Evolutionary conservation across 2,329 filamentous ascomycete genomes (phyloP).

Genomic region (Albifimbria verrucaria): DNA sequence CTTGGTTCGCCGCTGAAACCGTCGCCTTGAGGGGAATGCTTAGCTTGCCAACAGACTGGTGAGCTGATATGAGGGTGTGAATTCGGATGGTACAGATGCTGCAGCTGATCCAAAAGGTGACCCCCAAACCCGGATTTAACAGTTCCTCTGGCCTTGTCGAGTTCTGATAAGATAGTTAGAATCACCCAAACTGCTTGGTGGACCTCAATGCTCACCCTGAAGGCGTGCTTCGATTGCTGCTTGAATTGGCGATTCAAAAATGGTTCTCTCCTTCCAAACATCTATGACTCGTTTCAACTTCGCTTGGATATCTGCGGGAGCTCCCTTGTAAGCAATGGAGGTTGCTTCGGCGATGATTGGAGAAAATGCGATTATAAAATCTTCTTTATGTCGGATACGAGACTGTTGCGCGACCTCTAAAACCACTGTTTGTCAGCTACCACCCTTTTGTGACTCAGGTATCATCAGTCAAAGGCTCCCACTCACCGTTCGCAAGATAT

Average conservation of each 20-base stretch:
- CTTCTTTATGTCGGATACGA: slow-evolving; percentile 85
- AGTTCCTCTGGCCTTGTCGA: slow-evolving; percentile 57
- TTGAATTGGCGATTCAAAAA: slow-evolving; percentile 81
- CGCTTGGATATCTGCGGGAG: slow-evolving; percentile 78
- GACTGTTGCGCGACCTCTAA: slow-evolving; percentile 94
- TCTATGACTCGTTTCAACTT: slow-evolving; percentile 89
- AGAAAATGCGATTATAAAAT: slow-evolving; percentile 89
- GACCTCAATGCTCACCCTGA: slow-evolving; percentile 55
- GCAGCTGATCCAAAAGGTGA: slow-evolving; percentile 57
- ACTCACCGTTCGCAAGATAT: slow-evolving; percentile 89
- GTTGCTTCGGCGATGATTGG: slow-evolving; percentile 91
- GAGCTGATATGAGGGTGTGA: slow-evolving; percentile 72
- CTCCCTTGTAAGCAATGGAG: slow-evolving; percentile 84
- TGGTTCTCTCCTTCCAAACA: slow-evolving; percentile 83
- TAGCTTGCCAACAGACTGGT: slow-evolving; percentile 72
- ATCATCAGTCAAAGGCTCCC: not conserved
- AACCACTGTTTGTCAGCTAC: not conserved
- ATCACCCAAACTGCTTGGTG: not conserved
- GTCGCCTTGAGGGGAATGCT: slow-evolving; percentile 64
- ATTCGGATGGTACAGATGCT: slow-evolving; percentile 69
- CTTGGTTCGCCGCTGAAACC: slow-evolving; percentile 68
- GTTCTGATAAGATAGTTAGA: slow-evolving; percentile 41
- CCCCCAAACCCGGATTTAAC: slow-evolving; percentile 49
- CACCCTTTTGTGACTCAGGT: not conserved
- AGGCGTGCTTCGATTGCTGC: slow-evolving; percentile 76